Base-by-base conservation (phyloP, 2,329 filamentous ascomycete genomes). In the Calycina herbarum region DNA sequence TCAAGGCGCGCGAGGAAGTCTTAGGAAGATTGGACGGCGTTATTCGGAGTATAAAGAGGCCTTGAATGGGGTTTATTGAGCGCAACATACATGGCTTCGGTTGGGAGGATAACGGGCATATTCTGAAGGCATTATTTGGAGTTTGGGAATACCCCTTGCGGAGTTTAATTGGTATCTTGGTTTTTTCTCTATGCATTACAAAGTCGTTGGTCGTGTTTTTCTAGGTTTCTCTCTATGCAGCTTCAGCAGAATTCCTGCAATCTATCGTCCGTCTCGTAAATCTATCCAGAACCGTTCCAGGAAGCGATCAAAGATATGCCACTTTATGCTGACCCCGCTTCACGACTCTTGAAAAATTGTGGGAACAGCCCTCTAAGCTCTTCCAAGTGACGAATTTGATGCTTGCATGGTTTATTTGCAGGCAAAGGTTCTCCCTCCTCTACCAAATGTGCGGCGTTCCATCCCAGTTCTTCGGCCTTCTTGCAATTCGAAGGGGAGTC, bases 401-500 rank as follows among this genome's bases (percentile, higher is more conserved):
- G 87, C 72, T 91, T 86, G 45, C 89, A 89, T 4, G 90, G 89
- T 66, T 85, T 86, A 5, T 81, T 83, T 27, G 79, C 77, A 1
- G 93, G 94, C 10, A 83, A 76, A 17, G 85, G 80, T 40, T 93
- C 82, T 6, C 85, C 86, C 42, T 91, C 87, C 76, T 98, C 95
- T 5, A 98, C 87, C 27, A 97, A 83, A 78, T 98, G 95, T 5
- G 86, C 91, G 0, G 90, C 87, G 13, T 87, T 92, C 95, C 95
- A 99, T 24, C 95, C 95, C 68, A 94, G 84, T 40, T 87, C 86
- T 69, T 90, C 84, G 0, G 93, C 92, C 68, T 88, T 88, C 69
- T 82, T 85, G 76, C 92, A 96, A 76, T 99, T 99, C 69, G 89
- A 78, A 65, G 86, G 87, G 0, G 93, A 97, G 76, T 99, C 95